Evolutionary conservation across 805 yeast species (phyloP), one percentile per base, ranked within the genome.

Genomic region (Sporopachydermia lactativora): DNA sequence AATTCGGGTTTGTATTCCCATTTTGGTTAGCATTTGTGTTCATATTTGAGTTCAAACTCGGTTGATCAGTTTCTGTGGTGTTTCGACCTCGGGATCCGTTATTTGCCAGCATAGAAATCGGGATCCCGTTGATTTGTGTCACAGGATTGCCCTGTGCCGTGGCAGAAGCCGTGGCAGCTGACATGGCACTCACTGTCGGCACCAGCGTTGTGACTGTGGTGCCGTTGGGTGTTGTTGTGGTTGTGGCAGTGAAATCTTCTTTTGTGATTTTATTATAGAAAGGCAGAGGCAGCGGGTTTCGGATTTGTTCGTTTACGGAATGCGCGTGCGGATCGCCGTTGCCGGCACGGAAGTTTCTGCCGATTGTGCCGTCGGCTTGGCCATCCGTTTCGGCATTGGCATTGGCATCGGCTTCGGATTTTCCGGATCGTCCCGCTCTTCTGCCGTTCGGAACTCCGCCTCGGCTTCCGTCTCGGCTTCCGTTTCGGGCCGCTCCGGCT

Each of bases 181-280:
- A 61, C 61, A 82, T 66, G 0, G 94, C 92, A 45, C 73, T 74
- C 52, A 80, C 81, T 0, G 95, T 84, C 2, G 95, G 96, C 1
- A 84, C 88, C 47, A 86, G 68, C 0, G 88, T 85, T 1, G 96
- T 86, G 16, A 85, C 70, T 0, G 96, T 83, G 0, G 96, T 86
- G 42, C 96, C 96, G 49, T 83, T 83, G 1, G 95, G 95, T 0
- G 95, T 81, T 0, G 94, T 86, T 2, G 84, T 76, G 1, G 86
- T 79, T 19, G 81, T 75, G 0, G 95, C 79, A 39, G 79, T 80
- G 61, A 84, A 86, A 55, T 84, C 89, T 55, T 86, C 96, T 50
- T 76, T 78, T 19, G 88, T 81, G 52, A 86, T 86, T 57, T 86
- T 95, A 53, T 82, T 83, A 59, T 85, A 86, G 52, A 86, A 81